Conservation (phyloP, 768 basidiomycete species). For the Rhodotorula toruloides region DNA sequence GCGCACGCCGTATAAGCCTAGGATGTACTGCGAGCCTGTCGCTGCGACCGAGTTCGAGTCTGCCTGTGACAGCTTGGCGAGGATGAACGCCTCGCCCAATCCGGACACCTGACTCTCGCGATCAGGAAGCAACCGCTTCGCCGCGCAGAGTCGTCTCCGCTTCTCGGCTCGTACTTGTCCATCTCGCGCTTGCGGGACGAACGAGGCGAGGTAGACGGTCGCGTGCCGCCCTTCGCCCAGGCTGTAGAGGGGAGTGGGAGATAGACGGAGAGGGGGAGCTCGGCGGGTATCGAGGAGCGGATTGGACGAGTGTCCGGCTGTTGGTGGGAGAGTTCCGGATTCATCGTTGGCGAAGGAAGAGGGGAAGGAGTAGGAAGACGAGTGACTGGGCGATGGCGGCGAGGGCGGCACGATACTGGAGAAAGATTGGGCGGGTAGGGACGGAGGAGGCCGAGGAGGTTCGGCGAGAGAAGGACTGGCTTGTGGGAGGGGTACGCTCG, state of each 20-base stretch:
- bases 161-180: background rate
- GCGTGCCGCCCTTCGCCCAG: slow-evolving; percentile 43
- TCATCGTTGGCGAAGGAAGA: background rate
- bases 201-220: slow-evolving; percentile 40
- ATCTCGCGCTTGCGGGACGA: background rate
- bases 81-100: slow-evolving; percentile 48
- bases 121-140: slow-evolving; percentile 48
- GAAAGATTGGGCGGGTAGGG: too few species aligned
- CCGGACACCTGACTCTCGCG: slow-evolving; percentile 48
- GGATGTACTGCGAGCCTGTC: background rate
- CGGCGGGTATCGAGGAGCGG: slow-evolving; percentile 28
- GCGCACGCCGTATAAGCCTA: slow-evolving; percentile 24
- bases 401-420: background rate
- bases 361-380: background rate
- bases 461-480: too few species aligned
- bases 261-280: slow-evolving; percentile 13
- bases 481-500: too few species aligned
- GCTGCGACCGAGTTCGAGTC: background rate
- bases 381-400: background rate
- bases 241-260: slow-evolving; percentile 10
- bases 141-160: slow-evolving; percentile 47
- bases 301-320: slow-evolving; percentile 18
- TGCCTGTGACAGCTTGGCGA: slow-evolving; percentile 30
- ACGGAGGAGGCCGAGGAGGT: too few species aligned
- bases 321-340: background rate